Conservation (phyloP, 176 grass and related monocot genomes). For the Aegilops bicornis region DNA sequence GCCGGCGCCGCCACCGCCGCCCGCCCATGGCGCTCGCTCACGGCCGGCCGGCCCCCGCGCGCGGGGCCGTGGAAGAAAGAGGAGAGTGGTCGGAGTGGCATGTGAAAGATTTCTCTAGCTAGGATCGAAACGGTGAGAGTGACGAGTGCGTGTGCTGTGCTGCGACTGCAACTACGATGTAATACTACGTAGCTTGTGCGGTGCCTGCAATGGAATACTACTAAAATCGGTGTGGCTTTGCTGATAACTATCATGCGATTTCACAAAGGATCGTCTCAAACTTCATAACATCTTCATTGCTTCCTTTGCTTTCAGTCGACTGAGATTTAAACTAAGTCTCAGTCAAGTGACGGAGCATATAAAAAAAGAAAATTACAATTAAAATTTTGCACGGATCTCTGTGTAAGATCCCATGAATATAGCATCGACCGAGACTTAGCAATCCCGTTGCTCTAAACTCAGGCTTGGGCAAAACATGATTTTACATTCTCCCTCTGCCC, state of each 20-base stretch:
- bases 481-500: too few relatives aligned
- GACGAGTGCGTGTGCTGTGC: conserved; percentile 20
- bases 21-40: conserved; percentile 28
- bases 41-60: neutral
- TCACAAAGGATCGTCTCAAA: neutral
- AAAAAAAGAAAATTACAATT: too few relatives aligned
- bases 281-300: neutral
- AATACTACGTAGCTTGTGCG: conserved; percentile 7
- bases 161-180: conserved; percentile 13
- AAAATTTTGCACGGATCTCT: too few relatives aligned
- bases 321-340: too few relatives aligned
- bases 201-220: conserved; percentile 37
- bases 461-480: too few relatives aligned
- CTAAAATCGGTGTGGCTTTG: conserved; percentile 33
- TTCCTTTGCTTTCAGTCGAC: too few relatives aligned
- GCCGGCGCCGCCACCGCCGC: conserved; percentile 50
- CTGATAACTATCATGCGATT: conserved; percentile 8
- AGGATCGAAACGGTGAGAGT: neutral
- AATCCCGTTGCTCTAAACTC: too few relatives aligned
- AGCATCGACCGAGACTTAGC: too few relatives aligned
- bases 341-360: too few relatives aligned
- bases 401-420: too few relatives aligned
- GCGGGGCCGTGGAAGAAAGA: conserved; percentile 38
- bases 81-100: conserved; percentile 32
- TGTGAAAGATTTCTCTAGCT: conserved; percentile 21